Evolutionary conservation across 2,329 filamentous ascomycete species (phyloP).

Genomic region (Volutella citrinella): DNA sequence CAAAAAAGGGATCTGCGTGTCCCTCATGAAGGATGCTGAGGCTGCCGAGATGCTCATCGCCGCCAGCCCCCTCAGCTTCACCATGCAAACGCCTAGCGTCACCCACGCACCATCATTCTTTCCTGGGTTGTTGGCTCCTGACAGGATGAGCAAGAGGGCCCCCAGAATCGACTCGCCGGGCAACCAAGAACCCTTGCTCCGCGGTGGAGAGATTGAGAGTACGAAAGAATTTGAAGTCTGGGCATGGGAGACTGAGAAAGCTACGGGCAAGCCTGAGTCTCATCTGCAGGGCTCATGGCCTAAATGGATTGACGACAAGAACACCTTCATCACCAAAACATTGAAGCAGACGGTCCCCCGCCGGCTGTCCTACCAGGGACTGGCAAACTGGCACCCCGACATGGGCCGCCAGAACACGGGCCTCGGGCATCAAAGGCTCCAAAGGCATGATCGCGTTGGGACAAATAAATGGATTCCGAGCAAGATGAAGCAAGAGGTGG

Average conservation of each 20-base stretch:
- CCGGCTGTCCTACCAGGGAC: constrained; percentile 34
- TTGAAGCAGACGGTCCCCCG: constrained; percentile 39
- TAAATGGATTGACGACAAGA: constrained; percentile 24
- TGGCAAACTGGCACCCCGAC: constrained; percentile 42
- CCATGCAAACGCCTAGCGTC: constrained; percentile 25
- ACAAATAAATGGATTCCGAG: not conserved
- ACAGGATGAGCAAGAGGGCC: no score
- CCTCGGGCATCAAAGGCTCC: constrained; percentile 1
- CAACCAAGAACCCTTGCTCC: constrained; percentile 1
- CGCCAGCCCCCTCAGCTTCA: constrained; percentile 47
- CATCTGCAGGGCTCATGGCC: constrained; percentile 44
- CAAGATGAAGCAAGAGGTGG: not conserved
- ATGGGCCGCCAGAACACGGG: no score
- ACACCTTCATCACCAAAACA: constrained; percentile 34
- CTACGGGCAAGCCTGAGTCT: no score
- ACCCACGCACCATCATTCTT: no score
- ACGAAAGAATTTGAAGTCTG: no score
- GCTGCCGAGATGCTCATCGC: constrained; percentile 39
- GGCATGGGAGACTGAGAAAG: no score
- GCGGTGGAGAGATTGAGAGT: no score
- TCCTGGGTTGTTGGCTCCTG: no score
- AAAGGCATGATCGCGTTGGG: constrained; percentile 15
- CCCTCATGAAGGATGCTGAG: constrained; percentile 40
- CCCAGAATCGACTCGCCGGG: not conserved
- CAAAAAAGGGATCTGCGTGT: constrained; percentile 49